phyloP scores from a whole-genome alignment of 192 early-diverging fungal species.

The Coemansia sp. region DNA sequence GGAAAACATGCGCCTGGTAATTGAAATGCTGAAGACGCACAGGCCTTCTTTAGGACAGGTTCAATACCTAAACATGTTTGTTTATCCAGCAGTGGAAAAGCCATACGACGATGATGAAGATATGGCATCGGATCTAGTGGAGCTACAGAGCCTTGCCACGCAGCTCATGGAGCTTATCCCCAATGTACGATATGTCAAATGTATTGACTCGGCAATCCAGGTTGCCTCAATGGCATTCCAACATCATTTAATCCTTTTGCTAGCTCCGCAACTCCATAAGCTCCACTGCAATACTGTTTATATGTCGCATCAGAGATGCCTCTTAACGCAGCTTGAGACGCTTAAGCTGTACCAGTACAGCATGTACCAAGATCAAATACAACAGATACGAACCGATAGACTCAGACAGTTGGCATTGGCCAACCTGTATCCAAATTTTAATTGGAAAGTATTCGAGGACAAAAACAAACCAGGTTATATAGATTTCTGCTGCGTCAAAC shows the following conservation, averaged over 20 bases:
- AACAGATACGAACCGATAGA: neutral
- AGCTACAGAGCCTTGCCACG: neutral
- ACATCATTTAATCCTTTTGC: neutral
- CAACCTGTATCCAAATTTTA: neutral
- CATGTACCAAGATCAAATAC: neutral
- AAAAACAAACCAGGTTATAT: neutral
- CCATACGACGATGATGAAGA: neutral
- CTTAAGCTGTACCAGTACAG: neutral
- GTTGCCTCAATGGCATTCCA: neutral
- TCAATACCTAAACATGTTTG: neutral
- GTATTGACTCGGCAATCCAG: neutral
- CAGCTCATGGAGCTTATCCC: neutral
- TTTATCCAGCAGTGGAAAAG: neutral
- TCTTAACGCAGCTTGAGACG: neutral
- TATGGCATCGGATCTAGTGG: neutral
- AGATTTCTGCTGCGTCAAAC: neutral
- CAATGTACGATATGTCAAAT: slow-evolving; percentile 1
- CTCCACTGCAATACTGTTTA: neutral
- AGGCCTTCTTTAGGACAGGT: neutral
- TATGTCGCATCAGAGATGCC: neutral
- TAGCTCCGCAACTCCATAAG: neutral
- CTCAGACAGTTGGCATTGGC: neutral
- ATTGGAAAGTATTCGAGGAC: neutral
- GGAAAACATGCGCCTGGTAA: neutral
- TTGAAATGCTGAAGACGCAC: neutral